Percentiles rank a stretch among this genome's conserved stretches.
Conservation (phyloP, 352 stramenopile genomes). For the Globisporangium nagaii region DNA sequence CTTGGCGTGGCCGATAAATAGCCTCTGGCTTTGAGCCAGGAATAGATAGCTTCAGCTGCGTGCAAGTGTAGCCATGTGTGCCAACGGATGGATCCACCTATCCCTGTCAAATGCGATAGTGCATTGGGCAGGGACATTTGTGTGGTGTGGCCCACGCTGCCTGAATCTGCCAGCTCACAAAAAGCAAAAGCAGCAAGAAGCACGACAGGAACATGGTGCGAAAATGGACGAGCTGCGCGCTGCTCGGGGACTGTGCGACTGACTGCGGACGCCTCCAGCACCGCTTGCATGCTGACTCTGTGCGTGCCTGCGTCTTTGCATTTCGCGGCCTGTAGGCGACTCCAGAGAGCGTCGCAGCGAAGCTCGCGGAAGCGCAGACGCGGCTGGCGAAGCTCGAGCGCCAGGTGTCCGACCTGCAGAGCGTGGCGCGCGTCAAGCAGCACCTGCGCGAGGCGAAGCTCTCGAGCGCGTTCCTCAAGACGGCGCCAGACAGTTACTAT, state of each 20-base stretch:
- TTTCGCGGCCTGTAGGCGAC: background rate
- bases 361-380: conserved; percentile 5
- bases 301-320: background rate
- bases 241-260: no score
- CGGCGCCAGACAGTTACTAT: conserved; percentile 68
- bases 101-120: background rate
- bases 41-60: background rate
- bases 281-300: background rate
- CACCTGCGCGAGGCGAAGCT: conserved; percentile 31
- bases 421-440: conserved; percentile 13
- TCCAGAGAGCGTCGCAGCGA: conserved; percentile 1
- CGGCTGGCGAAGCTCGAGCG: conserved; percentile 10
- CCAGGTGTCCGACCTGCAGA: conserved; percentile 5
- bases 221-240: background rate
- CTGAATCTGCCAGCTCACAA: background rate
- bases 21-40: background rate
- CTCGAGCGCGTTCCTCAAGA: conserved; percentile 61
- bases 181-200: no score
- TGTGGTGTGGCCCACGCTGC: background rate
- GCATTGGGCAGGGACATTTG: background rate
- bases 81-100: background rate
- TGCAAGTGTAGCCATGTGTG: conserved; percentile 1
- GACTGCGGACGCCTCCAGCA: no score
- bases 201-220: conserved; percentile 1
- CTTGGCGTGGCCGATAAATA: no score